Evolutionary conservation across 352 stramenopile genomes (phyloP).

Genomic region (Phytophthora foliorum): DNA sequence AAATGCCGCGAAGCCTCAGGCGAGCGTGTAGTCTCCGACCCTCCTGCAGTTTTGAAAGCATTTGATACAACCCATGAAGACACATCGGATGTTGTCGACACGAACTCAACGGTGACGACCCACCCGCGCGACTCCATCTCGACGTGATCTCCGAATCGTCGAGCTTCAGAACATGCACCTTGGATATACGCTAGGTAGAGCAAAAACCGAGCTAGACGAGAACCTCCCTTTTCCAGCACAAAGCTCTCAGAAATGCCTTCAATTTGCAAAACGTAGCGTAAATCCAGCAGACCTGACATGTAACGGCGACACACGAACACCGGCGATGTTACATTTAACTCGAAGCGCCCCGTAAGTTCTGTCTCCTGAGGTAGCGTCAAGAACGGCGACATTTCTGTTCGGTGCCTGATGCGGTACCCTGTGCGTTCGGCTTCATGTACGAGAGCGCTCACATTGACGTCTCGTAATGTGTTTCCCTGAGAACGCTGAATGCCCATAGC

Average conservation of each 20-base stretch:
- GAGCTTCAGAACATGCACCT: constrained; percentile 71
- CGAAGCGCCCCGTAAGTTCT: constrained; percentile 66
- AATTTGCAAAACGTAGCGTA: constrained; percentile 98
- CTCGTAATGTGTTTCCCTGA: constrained; percentile 45
- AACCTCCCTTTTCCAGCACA: constrained; percentile 75
- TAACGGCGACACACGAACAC: constrained; percentile 96
- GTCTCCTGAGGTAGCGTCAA: constrained; percentile 63
- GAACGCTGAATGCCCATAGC: constrained; percentile 69
- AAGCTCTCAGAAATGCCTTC: constrained; percentile 95
- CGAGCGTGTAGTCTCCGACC: constrained; percentile 28
- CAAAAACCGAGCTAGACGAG: constrained; percentile 67
- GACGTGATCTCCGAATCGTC: constrained; percentile 76
- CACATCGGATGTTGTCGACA: constrained; percentile 85
- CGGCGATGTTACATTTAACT: constrained; percentile 87
- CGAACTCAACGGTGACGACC: constrained; percentile 87
- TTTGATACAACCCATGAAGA: constrained; percentile 86
- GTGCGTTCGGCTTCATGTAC: constrained; percentile 52
- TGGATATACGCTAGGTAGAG: constrained; percentile 83
- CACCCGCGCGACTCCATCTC: constrained; percentile 83
- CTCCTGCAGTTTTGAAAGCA: constrained; percentile 65
- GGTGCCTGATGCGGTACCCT: constrained; percentile 50
- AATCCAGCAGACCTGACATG: constrained; percentile 96
- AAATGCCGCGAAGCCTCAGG: constrained; percentile 40
- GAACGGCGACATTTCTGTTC: constrained; percentile 54
- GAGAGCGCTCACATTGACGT: constrained; percentile 60